Conservation (phyloP, 148 eudicot genomes). For the Chenopodium suecicum region DNA sequence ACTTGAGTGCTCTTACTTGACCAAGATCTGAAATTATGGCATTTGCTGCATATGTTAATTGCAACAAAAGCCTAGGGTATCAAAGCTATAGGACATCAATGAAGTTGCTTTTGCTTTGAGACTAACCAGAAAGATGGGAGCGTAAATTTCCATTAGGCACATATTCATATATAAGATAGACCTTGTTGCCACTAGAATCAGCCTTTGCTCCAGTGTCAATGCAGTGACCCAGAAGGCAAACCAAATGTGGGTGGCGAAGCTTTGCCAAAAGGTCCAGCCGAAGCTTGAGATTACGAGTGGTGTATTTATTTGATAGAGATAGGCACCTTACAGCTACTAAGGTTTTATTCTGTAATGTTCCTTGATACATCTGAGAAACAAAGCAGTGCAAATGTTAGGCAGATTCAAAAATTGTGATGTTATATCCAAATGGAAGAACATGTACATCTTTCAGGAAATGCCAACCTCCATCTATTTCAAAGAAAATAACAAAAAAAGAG, state of each 20-base stretch:
- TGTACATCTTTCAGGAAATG: not conserved
- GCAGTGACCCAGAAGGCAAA: slow-evolving; percentile 71
- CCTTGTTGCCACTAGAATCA: slow-evolving; percentile 39
- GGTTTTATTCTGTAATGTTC: slow-evolving; percentile 56
- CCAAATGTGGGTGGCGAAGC: slow-evolving; percentile 64
- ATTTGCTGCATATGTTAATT: not conserved
- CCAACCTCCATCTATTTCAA: not conserved
- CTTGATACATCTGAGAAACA: slow-evolving; percentile 49
- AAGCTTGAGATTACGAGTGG: slow-evolving; percentile 58
- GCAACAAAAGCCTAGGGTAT: not conserved
- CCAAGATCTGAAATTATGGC: slow-evolving; percentile 35
- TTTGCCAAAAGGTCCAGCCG: slow-evolving; percentile 67
- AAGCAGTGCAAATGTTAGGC: not conserved
- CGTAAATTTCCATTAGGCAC: slow-evolving; percentile 53
- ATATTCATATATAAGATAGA: slow-evolving; percentile 66
- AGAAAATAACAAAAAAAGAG: not conserved
- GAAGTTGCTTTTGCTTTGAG: not conserved
- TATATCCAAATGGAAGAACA: not conserved
- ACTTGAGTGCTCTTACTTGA: slow-evolving; percentile 39
- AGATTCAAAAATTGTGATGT: not conserved
- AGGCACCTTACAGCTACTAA: slow-evolving; percentile 61
- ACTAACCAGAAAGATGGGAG: slow-evolving; percentile 53
- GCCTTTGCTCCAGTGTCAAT: slow-evolving; percentile 36
- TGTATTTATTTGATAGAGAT: slow-evolving; percentile 47
- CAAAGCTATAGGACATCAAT: not conserved